phyloP scores from a whole-genome alignment of 306 rosid species.

The Pterocarpus santalinus region DNA sequence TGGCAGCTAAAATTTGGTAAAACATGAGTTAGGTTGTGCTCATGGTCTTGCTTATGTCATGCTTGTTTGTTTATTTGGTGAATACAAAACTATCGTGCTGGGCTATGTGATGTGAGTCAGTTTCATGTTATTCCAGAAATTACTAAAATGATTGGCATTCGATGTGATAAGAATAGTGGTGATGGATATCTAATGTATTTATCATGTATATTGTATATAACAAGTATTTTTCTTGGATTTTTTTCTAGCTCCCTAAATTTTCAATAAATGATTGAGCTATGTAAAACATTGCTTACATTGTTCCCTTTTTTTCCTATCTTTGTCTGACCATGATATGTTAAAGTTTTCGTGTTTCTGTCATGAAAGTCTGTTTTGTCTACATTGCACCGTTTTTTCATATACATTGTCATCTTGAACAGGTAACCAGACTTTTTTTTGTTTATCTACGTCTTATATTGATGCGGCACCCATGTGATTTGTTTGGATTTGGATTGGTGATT shows the following conservation, averaged over 20 bases:
- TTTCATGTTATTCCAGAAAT: constrained; percentile 12
- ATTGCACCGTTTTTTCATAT: constrained; percentile 1
- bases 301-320: no score
- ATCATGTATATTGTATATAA: constrained; percentile 1
- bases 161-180: background rate
- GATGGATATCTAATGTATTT: background rate
- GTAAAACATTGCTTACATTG: no score
- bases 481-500: constrained; percentile 4
- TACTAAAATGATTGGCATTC: constrained; percentile 29
- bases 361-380: background rate
- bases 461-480: background rate
- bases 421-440: background rate
- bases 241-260: no score
- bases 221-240: background rate
- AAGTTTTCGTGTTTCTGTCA: background rate
- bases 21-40: background rate
- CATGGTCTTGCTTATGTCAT: background rate
- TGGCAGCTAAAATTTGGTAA: constrained; percentile 14
- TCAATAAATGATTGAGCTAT: no score
- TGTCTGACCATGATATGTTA: no score
- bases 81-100: background rate
- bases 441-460: constrained; percentile 1
- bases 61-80: background rate
- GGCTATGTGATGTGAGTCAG: background rate
- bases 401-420: background rate